These are phyloP conservation scores for Phialemoniopsis sp. DNA, from an alignment of 2,329 filamentous ascomycete species.

Conservation along the genomic window DNA sequence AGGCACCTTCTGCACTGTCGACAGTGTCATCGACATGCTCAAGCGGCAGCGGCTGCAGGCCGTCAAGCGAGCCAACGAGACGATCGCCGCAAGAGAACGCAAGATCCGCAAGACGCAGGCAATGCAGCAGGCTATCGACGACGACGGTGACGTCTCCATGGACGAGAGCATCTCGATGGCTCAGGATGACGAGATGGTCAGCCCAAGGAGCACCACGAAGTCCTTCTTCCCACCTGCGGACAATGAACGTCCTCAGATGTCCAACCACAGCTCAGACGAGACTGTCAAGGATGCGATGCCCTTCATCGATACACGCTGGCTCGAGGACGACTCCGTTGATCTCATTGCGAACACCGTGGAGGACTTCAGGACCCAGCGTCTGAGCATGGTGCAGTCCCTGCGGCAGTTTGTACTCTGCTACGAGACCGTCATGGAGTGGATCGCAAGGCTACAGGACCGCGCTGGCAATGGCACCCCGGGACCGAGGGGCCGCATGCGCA, in stretches of 20 bases:
- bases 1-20: conserved; percentile 93
- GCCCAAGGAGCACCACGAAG: no score
- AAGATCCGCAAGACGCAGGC: conserved; percentile 8
- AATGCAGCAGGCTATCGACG: conserved; percentile 14
- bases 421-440: conserved; percentile 89
- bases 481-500: conserved; percentile 1
- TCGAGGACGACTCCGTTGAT: conserved; percentile 68
- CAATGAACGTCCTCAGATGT: no score
- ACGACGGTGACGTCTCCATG: conserved; percentile 46
- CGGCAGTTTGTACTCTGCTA: conserved; percentile 95
- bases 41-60: conserved; percentile 66
- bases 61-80: conserved; percentile 16
- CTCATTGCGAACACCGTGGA: conserved; percentile 84
- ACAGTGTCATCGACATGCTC: conserved; percentile 93
- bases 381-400: conserved; percentile 96
- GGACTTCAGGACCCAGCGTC: conserved; percentile 80
- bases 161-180: conserved; percentile 10
- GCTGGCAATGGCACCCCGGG: conserved; percentile 10
- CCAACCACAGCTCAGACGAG: no score
- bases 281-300: no score
- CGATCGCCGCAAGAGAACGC: conserved; percentile 12
- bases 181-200: conserved; percentile 1
- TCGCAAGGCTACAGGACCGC: conserved; percentile 46
- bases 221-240: no score
- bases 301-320: conserved; percentile 53